Base-by-base conservation (phyloP, 1,284 basidiomycete species). In the Moesziomyces aphidis region DNA sequence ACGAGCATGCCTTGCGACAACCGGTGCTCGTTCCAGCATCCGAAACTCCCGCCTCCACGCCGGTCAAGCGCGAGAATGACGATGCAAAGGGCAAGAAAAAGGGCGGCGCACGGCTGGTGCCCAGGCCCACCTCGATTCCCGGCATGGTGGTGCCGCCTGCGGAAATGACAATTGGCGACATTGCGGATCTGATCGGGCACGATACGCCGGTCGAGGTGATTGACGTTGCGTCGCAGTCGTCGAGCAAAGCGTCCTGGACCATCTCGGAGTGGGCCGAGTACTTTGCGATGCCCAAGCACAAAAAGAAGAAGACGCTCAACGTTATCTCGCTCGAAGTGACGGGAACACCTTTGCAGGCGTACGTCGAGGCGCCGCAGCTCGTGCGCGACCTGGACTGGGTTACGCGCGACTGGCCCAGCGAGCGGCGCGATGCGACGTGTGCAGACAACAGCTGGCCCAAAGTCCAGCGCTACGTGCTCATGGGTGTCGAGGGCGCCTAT, bases 381-480 rank as follows among this genome's bases (percentile, higher is more conserved):
- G 77, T 81, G 22, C 89, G 92, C 66, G 93, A 97, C 64, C 85
- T 97, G 68, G 96, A 97, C 80, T 99, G 96, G 96, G 95, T 97
- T 11, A 94, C 97, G 82, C 93, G 92, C 75, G 93, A 91, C 84
- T 99, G 96, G 96, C 94, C 93, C 0, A 26, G 59, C 48, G 70
- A 82, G 48, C 71, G 79, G 43, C 83, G 80, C 11, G 71, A 72
- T 21, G n/a, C 43, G 10, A 45, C 54, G 3, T 61, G 56, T 50
- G 59, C 64, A 21, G 76, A 77, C 22, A 76, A 76, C 36, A 65
- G 75, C 49, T 97, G 93, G 85, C 96, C 96, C 7, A 96, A 97
- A 80, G 96, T 99, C 5, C 94, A 97, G 82, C 86, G 97, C 48
- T 99, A 99, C 85, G 97, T 95, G 81, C 87, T 99, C 68, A 97